Percentiles rank a stretch among this genome's conserved stretches.
Evolutionary conservation across 768 basidiomycete species (phyloP).

Genomic region (Psilocybe cyanescens): DNA sequence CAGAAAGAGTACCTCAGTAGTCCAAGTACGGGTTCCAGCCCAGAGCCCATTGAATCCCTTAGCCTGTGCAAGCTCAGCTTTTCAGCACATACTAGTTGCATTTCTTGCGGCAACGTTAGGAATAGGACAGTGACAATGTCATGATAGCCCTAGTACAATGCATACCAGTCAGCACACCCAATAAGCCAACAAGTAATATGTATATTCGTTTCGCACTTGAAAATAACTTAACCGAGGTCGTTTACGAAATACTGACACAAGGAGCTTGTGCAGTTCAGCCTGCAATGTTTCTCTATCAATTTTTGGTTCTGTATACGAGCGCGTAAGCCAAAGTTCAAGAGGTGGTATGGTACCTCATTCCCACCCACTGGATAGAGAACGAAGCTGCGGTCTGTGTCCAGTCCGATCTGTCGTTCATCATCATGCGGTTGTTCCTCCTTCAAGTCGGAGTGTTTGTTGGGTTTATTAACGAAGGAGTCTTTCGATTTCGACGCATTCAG

Average conservation of each 20-base stretch:
- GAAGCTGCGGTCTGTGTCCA: constrained; percentile 93
- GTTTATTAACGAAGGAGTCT: constrained; percentile 12
- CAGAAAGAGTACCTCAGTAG: constrained; percentile 57
- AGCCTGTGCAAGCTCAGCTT: constrained; percentile 78
- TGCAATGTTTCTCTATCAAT: constrained; percentile 60
- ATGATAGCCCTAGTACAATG: constrained; percentile 74
- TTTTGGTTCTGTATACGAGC: constrained; percentile 21
- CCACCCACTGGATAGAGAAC: constrained; percentile 90
- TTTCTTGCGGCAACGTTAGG: constrained; percentile 67
- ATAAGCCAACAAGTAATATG: no score
- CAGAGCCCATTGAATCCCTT: constrained; percentile 87
- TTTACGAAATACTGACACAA: constrained; percentile 76
- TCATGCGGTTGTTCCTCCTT: constrained; percentile 46
- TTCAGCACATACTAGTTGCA: constrained; percentile 64
- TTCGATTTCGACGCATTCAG: constrained; percentile 23
- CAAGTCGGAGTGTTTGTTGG: neutral
- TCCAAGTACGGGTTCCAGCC: constrained; percentile 85
- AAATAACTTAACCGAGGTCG: constrained; percentile 82
- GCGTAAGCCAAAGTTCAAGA: constrained; percentile 22
- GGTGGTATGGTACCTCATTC: constrained; percentile 1
- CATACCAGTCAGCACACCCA: neutral
- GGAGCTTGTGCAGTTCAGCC: constrained; percentile 66
- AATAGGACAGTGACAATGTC: constrained; percentile 88
- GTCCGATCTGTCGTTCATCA: constrained; percentile 85
- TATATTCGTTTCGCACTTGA: constrained; percentile 49